phyloP scores from a whole-genome alignment of 345 rosid genomes.

The Salix arbutifolia region DNA sequence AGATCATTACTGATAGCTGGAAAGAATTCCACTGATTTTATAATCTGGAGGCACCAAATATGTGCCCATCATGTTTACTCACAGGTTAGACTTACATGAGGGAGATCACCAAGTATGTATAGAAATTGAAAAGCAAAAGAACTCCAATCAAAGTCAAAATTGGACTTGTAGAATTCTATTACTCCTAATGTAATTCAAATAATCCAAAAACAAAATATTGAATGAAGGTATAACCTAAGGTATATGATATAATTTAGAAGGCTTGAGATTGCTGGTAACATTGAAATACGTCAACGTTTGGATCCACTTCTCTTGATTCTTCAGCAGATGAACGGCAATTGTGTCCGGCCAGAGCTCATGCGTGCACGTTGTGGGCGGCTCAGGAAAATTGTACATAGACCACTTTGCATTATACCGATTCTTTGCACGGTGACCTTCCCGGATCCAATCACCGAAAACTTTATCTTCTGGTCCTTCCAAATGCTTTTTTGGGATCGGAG shows the following conservation, averaged over 20 bases:
- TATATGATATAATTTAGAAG: slow-evolving; percentile 82
- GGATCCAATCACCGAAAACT: slow-evolving; percentile 69
- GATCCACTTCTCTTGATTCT: slow-evolving; percentile 79
- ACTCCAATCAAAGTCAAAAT: background rate
- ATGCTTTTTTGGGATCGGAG: slow-evolving; percentile 64
- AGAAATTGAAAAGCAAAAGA: background rate
- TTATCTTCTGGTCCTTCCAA: slow-evolving; percentile 72
- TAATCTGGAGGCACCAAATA: background rate
- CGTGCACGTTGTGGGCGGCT: slow-evolving; percentile 54
- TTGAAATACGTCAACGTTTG: slow-evolving; percentile 61
- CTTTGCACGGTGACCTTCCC: slow-evolving; percentile 57
- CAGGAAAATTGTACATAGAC: slow-evolving; percentile 78
- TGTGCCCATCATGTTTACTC: background rate
- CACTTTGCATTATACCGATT: slow-evolving; percentile 76
- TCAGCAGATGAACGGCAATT: slow-evolving; percentile 68
- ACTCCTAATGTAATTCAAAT: background rate
- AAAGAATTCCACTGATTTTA: no score
- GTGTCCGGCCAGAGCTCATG: slow-evolving; percentile 83
- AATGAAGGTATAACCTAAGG: slow-evolving; percentile 11
- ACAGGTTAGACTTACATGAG: background rate
- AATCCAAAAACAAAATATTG: no score
- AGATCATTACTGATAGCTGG: no score
- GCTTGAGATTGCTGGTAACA: slow-evolving; percentile 58
- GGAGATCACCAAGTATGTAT: background rate
- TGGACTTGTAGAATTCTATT: background rate